Conservation (phyloP, 2,329 filamentous ascomycete species). For the Botryotinia narcissicola region DNA sequence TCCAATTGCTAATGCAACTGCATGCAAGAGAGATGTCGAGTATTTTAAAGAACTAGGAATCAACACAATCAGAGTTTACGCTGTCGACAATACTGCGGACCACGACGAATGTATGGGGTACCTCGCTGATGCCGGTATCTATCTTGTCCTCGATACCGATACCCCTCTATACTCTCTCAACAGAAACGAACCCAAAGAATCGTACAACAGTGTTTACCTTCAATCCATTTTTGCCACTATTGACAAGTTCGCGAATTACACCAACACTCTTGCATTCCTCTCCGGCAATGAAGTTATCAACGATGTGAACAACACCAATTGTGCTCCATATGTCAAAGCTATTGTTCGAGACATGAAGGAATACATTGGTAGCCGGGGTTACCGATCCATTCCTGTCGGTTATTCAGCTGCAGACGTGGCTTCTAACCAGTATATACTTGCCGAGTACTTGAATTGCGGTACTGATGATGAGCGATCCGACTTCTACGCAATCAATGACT, state of each 20-base stretch:
- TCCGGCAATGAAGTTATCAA: constrained; percentile 61
- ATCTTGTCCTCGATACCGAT: constrained; percentile 70
- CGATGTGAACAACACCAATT: constrained; percentile 48
- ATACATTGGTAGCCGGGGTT: constrained; percentile 49
- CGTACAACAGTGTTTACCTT: constrained; percentile 69
- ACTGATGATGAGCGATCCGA: constrained; percentile 63
- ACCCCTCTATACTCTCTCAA: constrained; percentile 68
- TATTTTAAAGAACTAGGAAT: constrained; percentile 68
- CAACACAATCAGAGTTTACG: constrained; percentile 72
- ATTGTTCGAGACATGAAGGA: constrained; percentile 56
- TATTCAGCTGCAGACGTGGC: constrained; percentile 66
- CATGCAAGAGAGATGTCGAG: constrained; percentile 63
- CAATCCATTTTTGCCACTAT: constrained; percentile 71
- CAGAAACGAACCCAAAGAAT: constrained; percentile 55
- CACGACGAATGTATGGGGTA: constrained; percentile 69
- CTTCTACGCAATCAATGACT: constrained; percentile 66
- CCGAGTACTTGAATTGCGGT: constrained; percentile 72
- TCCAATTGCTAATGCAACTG: constrained; percentile 58
- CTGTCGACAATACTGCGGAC: constrained; percentile 65
- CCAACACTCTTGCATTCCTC: constrained; percentile 65
- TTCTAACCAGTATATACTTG: constrained; percentile 66
- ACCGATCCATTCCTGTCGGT: constrained; percentile 54
- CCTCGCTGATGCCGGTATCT: constrained; percentile 68
- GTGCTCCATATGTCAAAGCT: constrained; percentile 57
- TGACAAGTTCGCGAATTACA: constrained; percentile 64